Base-by-base conservation (phyloP, 2,329 filamentous ascomycete species). In the Cladosporium cucumerinum region DNA sequence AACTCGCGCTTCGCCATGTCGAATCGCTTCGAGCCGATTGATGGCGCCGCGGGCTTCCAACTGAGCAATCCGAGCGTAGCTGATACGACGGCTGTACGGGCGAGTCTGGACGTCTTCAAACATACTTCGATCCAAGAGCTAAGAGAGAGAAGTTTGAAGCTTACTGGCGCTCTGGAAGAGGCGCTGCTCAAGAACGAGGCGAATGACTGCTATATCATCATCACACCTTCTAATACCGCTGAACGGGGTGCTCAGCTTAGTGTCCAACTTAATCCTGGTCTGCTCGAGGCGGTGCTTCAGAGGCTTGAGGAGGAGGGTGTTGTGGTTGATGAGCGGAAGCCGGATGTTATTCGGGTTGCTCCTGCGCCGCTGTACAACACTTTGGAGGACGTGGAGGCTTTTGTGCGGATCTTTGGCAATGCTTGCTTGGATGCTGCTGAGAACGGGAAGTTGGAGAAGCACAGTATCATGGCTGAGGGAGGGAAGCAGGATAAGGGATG, bases 301-400 rank as follows among this genome's bases (percentile, higher is more conserved):
- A 82, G 83, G 34, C 75, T 97, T 30, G 86, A 90, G 70, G 83
- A 85, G 14, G 83, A 85, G 4, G 90, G 89, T 0, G 87, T 95
- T 1, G 84, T 96, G 1, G 87, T 91, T 52, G 93, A 97, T 74
- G 90, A 95, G 82, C 82, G 93, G 66, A 92, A 92, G 76, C 93
- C 93, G 0, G 88, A 93, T 73, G 92, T 96, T 16, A 88, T 97
- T 61, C 82, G 93, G 2, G 87, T 96, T 1, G 92, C 93, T 1
- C 92, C 93, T 1, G 89, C 90, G 54, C 92, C 93, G 11, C 76
- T 97, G 69, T 97, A 96, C 78, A 93, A 93, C 72, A 87, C 86
- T 0, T 96, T 92, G 74, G 82, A 83, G 64, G 93, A 97, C 70
- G 87, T 93, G 12, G 87, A 79, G 79, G 75, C 78, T 18, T 91